Base-by-base conservation (phyloP, 139 green algal genomes). In the Nannochloris sp. region DNA sequence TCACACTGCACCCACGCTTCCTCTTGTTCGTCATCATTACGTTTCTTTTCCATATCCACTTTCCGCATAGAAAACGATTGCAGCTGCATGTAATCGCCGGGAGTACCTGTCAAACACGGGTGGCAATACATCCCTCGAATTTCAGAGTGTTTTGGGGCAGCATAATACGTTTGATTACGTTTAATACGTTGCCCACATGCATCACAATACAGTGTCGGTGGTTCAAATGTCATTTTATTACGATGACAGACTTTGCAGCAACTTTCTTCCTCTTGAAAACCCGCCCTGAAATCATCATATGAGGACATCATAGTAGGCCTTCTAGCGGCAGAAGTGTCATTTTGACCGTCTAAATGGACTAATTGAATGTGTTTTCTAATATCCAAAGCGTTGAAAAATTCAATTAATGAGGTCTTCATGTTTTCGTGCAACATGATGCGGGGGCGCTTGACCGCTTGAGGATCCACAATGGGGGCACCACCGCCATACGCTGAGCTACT, bases 1-100 rank as follows among this genome's bases (percentile, higher is more conserved):
- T 98, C 93, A 73, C 95, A 99, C 66, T 92, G 78, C 75, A 99
- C 95, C 95, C 95, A 99, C 15, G 75, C 77, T 77, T 96, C 90
- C 72, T 95, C 88, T 35, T 85, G 60, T 63, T 96, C 87, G 54
- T 96, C 89, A 53, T 96, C 90, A 58, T 98, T 99, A 48, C 93
- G 95, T 45, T 79, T 78, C 75, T 96, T 96, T 54, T 84, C 70
- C 56, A 96, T 68, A 9, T 83, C 76, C 1, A 51, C 44, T 72
- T 92, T 67, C 14, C 65, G 60, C 23, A 84, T 57, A 34, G 44
- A 60, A 33, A 60, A 75, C 55, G 72, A 68, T 24, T 83, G 72
- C 29, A 80, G 45, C 58, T 81, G 65, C 33, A 97, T 79, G 8
- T 24, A 35, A 12, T 90, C 81, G 2, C 73, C 70, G 46, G 82